A percentile compares a stretch with the other conserved stretches of the same genome.
Evolutionary conservation across 2,329 filamentous ascomycete species (phyloP).

Genomic region (Penicillium sp.): DNA sequence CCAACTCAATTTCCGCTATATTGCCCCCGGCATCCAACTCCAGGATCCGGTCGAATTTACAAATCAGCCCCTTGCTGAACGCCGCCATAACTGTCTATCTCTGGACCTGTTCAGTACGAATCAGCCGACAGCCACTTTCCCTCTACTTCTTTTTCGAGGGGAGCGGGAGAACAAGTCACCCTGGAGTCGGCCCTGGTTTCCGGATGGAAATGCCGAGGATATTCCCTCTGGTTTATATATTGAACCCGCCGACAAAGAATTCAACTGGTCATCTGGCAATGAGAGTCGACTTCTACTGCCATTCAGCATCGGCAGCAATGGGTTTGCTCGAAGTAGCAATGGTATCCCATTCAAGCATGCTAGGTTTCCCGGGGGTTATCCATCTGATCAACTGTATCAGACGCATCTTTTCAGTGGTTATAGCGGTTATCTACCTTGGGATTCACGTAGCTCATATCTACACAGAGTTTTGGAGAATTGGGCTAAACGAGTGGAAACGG

Average conservation of each 20-base stretch:
- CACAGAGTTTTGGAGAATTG: conserved; percentile 28
- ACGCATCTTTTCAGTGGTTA: no score
- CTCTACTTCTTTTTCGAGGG: conserved; percentile 7
- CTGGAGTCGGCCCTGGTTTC: conserved; percentile 8
- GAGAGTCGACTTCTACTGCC: conserved; percentile 14
- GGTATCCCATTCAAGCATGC: no score
- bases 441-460: conserved; percentile 4
- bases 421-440: conserved; percentile 11
- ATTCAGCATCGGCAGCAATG: no score
- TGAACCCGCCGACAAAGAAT: conserved; percentile 1
- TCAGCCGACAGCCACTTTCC: neutral
- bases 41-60: conserved; percentile 8
- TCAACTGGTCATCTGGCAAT: conserved; percentile 10
- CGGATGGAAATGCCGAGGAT: neutral
- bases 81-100: neutral
- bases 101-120: no score
- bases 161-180: conserved; percentile 3
- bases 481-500: conserved; percentile 24
- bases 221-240: conserved; percentile 17
- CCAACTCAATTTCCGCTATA: conserved; percentile 11
- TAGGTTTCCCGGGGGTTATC: no score
- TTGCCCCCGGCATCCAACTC: conserved; percentile 17
- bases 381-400: no score
- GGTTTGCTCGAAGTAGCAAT: no score
- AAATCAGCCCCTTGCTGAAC: conserved; percentile 9